These are phyloP conservation scores for Candida koratica DNA, from an alignment of 805 yeast genomes.

Conservation along the genomic window DNA sequence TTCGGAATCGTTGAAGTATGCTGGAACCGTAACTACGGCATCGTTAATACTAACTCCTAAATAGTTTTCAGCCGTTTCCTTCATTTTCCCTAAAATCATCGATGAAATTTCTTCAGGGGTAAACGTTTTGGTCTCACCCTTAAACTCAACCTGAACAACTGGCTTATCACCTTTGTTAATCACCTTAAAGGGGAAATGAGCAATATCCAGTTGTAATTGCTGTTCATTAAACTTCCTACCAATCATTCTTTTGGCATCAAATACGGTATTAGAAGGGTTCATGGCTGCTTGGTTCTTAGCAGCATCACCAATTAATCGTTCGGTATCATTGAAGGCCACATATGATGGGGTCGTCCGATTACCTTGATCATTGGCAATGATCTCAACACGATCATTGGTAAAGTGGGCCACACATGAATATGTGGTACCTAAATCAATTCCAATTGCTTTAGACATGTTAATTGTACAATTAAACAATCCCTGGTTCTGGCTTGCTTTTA, in stretches of 20 bases:
- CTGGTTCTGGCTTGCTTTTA: no score
- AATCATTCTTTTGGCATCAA: constrained; percentile 93
- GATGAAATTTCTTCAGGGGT: constrained; percentile 95
- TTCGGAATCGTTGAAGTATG: constrained; percentile 42
- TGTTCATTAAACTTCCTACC: constrained; percentile 76
- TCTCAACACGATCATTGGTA: constrained; percentile 81
- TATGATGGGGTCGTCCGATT: constrained; percentile 97
- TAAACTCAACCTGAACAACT: constrained; percentile 77
- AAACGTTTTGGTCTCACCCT: constrained; percentile 82
- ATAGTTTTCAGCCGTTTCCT: constrained; percentile 87
- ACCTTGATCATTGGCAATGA: constrained; percentile 96
- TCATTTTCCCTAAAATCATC: constrained; percentile 90
- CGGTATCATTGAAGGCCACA: constrained; percentile 94
- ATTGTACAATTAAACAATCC: no score
- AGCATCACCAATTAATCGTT: constrained; percentile 94
- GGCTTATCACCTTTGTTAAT: constrained; percentile 82
- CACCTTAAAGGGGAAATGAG: constrained; percentile 87
- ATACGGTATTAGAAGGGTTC: constrained; percentile 90
- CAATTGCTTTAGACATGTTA: constrained; percentile 40
- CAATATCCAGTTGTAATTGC: constrained; percentile 73
- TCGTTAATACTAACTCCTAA: constrained; percentile 74
- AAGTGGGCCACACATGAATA: constrained; percentile 88
- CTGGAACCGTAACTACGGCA: constrained; percentile 43
- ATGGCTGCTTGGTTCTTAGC: constrained; percentile 98
- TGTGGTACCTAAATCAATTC: constrained; percentile 97